Conservation (phyloP, 1,284 basidiomycete species). For the Violaceomyces palustris region DNA sequence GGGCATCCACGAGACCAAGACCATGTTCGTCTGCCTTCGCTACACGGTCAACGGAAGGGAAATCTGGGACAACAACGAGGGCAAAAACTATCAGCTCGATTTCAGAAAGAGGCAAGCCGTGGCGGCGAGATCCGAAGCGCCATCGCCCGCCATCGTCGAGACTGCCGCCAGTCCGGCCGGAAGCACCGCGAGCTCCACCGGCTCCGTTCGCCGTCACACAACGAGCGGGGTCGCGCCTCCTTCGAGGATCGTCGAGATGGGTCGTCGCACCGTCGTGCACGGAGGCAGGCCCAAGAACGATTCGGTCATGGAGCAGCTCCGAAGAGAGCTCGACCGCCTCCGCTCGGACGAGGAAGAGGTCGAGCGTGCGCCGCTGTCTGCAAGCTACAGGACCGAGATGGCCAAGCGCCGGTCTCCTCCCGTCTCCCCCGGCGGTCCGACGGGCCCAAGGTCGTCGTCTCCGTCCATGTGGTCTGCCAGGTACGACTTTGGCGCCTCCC, state of each 20-base stretch:
- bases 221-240: slow-evolving; percentile 17
- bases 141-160: too few species aligned
- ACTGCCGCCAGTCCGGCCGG: slow-evolving; percentile 4
- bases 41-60: slow-evolving; percentile 70
- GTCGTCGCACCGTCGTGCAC: slow-evolving; percentile 34
- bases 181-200: slow-evolving; percentile 8
- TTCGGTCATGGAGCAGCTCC: slow-evolving; percentile 54
- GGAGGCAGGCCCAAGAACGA: slow-evolving; percentile 46
- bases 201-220: slow-evolving; percentile 21
- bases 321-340: slow-evolving; percentile 57
- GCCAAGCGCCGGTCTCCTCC: slow-evolving; percentile 37
- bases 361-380: slow-evolving; percentile 25
- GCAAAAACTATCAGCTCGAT: slow-evolving; percentile 70
- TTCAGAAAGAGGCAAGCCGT: slow-evolving; percentile 47
- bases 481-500: slow-evolving; percentile 59
- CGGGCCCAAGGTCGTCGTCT: slow-evolving; percentile 40
- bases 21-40: slow-evolving; percentile 72
- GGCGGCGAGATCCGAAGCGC: too few species aligned
- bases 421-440: slow-evolving; percentile 42
- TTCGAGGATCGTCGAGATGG: slow-evolving; percentile 35
- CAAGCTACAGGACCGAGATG: slow-evolving; percentile 15
- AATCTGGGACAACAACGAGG: slow-evolving; percentile 87
- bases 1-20: slow-evolving; percentile 72
- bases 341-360: slow-evolving; percentile 55
- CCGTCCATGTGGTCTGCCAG: slow-evolving; percentile 39